Evolutionary conservation across 257 asterid genomes (phyloP), one percentile per base, ranked within the genome.

Genomic region (Penstemon barbatus): DNA sequence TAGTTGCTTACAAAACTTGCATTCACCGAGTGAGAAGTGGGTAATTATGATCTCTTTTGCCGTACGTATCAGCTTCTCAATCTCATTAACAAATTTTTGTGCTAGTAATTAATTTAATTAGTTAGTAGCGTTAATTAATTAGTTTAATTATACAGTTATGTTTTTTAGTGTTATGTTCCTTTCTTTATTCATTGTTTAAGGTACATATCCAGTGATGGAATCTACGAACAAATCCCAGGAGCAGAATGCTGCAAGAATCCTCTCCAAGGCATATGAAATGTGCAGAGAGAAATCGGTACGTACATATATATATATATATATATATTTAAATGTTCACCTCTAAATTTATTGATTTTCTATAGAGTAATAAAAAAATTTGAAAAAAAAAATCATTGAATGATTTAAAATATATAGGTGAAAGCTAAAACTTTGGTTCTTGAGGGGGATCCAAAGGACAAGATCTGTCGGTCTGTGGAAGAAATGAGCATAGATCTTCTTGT

Each of bases 401-500:
- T 60, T 60, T 40, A 11, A 10, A 1, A 9, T 42, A 2, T 39
- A 7, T 42, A 85, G 88, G 12, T 80, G 71, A 79, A 57, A 4
- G 86, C 84, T 0, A 78, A 85, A 60, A 85, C 86, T 0, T 39
- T 78, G 18, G 54, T 85, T 36, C 69, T 83, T 5, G 88, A 83
- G 72, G 88, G 88, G 4, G 88, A 80, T 67, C 87, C 88, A 15
- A 85, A 79, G 79, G 83, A 85, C 63, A 74, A n/a, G 39, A 83
- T 85, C 8, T 85, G 91, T 72, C 51, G 57, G 43, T 71, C 85
- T 0, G 77, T 66, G 7, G 88, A 85, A 18, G 83, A 80, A 63
- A 64, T 83, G 82, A 64, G 71, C 72, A 71, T 74, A 5, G 51
- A 83, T 73, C 86, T 85, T 70, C 83, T 85, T 0, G 79, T 80